These are phyloP conservation scores for Fusarium illudens DNA, from an alignment of 2,329 filamentous ascomycete species.

Conservation along the genomic window DNA sequence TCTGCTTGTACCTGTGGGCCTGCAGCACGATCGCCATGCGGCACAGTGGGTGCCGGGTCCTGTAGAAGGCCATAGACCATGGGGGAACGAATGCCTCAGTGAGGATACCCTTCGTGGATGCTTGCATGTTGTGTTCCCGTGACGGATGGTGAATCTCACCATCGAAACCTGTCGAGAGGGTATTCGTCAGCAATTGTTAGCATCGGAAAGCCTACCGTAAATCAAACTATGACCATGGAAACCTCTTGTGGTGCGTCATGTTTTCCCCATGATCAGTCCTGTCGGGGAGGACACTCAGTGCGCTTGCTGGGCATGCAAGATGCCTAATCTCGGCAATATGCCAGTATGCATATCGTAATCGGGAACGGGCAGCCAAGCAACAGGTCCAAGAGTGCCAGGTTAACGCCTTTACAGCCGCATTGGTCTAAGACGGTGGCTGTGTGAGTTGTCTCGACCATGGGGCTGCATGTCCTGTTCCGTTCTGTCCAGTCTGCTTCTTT, in stretches of 20 bases:
- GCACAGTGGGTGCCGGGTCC: not conserved
- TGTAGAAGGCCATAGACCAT: not conserved
- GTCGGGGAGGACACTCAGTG: not conserved
- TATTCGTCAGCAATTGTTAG: not conserved
- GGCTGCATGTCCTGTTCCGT: not conserved
- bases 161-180: not conserved
- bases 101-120: not conserved
- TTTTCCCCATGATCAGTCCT: slow-evolving; percentile 7
- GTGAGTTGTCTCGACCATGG: not conserved
- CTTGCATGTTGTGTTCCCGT: not conserved
- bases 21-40: slow-evolving; percentile 7
- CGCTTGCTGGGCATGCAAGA: slow-evolving; percentile 13
- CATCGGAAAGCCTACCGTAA: not conserved
- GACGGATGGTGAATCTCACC: not conserved
- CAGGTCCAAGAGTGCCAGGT: not conserved
- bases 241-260: not conserved
- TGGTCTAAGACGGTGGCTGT: not conserved
- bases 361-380: not conserved
- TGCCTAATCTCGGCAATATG: slow-evolving; percentile 15
- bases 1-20: not conserved
- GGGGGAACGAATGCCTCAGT: not conserved
- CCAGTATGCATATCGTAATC: not conserved
- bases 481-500: not conserved
- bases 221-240: not conserved
- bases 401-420: not conserved